Evolutionary conservation across 306 rosid species (phyloP), one percentile per base, ranked within the genome.

Genomic region (Rosa multiflora): DNA sequence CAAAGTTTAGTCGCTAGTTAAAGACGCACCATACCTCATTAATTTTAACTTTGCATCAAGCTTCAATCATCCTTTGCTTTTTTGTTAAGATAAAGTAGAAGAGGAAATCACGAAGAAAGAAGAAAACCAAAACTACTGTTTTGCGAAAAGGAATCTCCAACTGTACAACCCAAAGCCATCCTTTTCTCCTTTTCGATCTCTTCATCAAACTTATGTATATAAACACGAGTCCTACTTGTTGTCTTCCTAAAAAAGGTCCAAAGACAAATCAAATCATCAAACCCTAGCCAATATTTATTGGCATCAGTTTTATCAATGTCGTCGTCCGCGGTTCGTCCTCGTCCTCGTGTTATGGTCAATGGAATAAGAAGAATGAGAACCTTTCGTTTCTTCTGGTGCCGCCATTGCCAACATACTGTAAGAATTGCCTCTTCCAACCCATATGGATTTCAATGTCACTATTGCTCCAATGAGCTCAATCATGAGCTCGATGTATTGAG

Each of bases 321-420:
- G 32, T 72, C 90, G 23, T 61, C 78, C 2, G 32, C 17, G 71
- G 62, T 75, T 72, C 83, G 82, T 64, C 44, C 44, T 46, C 90
- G 89, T 63, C 83, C 91, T 81, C 92, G 94, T 4, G 83, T 68
- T 8, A 37, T 80, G 1, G 84, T 84, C 59, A 87, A 90, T n/a
- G 94, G 94, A 0, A 79, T 81, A 63, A 78, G 86, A 84, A 86
- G 94, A 87, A 86, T 78, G 61, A 88, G 97, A 90, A 85, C 89
- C 13, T 89, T 78, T 55, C 91, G 88, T 67, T 86, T 83, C 82
- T 92, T 90, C 32, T 77, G 80, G 80, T 66, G 80, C 74, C 66
- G 10, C 7, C 73, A 77, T 39, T 77, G 80, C 73, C 80, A 66
- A 48, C 63, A 58, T 7, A 51, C 66, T 2, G 56, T 76, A 48